Evolutionary conservation across 768 basidiomycete species (phyloP).

Genomic region (Leccinellum albellum): DNA sequence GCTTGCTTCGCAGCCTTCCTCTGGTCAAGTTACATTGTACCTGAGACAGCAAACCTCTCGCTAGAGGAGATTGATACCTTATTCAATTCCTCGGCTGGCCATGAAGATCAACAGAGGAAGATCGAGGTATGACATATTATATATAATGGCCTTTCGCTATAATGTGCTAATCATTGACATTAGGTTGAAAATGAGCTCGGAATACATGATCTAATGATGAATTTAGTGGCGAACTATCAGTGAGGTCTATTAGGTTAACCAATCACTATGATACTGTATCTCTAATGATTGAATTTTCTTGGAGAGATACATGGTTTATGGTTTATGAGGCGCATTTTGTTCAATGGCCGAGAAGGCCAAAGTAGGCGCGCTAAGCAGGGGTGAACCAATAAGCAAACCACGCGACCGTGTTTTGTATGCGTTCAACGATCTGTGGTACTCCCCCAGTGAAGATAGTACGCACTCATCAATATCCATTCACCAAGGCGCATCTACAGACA

Average conservation of each 20-base stretch:
- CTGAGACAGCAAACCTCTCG: conserved; percentile 74
- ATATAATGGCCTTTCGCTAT: background rate
- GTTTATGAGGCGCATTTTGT: background rate
- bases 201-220: conserved; percentile 41
- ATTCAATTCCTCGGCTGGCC: conserved; percentile 57
- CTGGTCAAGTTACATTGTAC: conserved; percentile 67
- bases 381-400: background rate
- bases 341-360: background rate
- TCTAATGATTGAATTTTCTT: background rate
- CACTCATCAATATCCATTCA: background rate
- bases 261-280: background rate
- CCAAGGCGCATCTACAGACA: background rate
- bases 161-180: background rate
- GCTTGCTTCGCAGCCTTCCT: conserved; percentile 66
- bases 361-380: background rate
- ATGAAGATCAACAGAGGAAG: conserved; percentile 49
- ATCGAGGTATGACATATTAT: conserved; percentile 40
- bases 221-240: conserved; percentile 24
- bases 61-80: conserved; percentile 73
- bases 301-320: too few relatives aligned
- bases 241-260: conserved; percentile 2
- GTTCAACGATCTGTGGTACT: background rate
- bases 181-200: conserved; percentile 61
- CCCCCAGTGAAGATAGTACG: background rate
- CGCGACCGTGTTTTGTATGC: background rate